These are phyloP conservation scores for Solanum corneliomulleri DNA, from an alignment of 257 asterid genomes.

Conservation along the genomic window DNA sequence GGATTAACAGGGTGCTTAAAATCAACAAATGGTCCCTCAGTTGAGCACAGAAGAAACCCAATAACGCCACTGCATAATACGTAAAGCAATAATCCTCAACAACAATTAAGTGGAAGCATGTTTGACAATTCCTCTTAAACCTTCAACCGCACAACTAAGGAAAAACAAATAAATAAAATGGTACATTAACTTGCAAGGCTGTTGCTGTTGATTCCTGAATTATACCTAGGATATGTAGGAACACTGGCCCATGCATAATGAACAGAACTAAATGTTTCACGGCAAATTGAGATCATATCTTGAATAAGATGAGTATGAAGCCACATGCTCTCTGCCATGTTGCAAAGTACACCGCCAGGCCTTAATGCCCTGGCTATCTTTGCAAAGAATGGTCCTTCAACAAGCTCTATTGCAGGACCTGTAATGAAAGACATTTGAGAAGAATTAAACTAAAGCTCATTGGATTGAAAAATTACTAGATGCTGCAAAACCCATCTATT, in stretches of 20 bases:
- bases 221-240: constrained; percentile 94
- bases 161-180: background rate
- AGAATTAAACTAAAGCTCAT: background rate
- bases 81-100: background rate
- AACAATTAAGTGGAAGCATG: background rate
- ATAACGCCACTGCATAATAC: constrained; percentile 61
- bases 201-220: background rate
- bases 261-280: constrained; percentile 72
- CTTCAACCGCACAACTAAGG: background rate
- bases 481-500: background rate
- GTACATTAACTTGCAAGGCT: background rate
- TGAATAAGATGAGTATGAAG: constrained; percentile 94
- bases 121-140: background rate
- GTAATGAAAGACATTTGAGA: background rate
- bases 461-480: background rate
- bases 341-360: constrained; percentile 96
- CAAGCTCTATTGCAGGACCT: constrained; percentile 98
- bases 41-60: constrained; percentile 79
- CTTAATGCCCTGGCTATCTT: constrained; percentile 70
- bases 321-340: constrained; percentile 99
- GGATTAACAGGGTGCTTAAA: constrained; percentile 84
- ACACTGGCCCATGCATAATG: constrained; percentile 93
- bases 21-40: constrained; percentile 79
- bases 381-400: constrained; percentile 86
- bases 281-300: constrained; percentile 73